These are phyloP conservation scores for Lodderomyces beijingensis DNA, from an alignment of 1,139 yeast genomes.

Conservation along the genomic window DNA sequence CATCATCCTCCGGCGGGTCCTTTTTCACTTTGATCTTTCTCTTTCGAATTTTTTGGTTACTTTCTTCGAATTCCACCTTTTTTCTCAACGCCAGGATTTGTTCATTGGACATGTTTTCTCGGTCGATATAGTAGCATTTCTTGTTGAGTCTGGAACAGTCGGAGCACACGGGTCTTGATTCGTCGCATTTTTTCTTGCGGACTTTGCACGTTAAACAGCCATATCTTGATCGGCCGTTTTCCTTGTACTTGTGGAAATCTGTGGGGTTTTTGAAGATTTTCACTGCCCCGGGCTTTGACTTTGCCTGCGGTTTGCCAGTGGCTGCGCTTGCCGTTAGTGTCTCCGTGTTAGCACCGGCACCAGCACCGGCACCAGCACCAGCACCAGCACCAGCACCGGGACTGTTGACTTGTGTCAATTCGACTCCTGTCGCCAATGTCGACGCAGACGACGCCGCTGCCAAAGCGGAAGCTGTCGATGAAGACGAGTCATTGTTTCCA, in stretches of 20 bases:
- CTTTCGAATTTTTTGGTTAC: slow-evolving; percentile 30
- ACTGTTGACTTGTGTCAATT: too few species aligned
- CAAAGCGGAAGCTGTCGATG: too few species aligned
- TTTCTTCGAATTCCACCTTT: slow-evolving; percentile 29
- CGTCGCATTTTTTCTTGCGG: slow-evolving; percentile 73
- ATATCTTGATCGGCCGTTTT: slow-evolving; percentile 36
- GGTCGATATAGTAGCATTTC: slow-evolving; percentile 44
- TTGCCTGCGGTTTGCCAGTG: background rate
- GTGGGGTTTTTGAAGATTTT: slow-evolving; percentile 10
- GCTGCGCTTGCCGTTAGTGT: too few species aligned
- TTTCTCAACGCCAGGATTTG: slow-evolving; percentile 21
- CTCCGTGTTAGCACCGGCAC: too few species aligned
- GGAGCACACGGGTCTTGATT: slow-evolving; percentile 52
- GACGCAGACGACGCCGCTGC: too few species aligned
- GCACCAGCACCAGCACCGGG: too few species aligned
- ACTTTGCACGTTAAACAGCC: slow-evolving; percentile 73
- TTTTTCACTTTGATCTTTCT: slow-evolving; percentile 19
- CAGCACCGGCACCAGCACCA: too few species aligned
- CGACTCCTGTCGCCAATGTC: too few species aligned
- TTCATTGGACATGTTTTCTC: slow-evolving; percentile 23
- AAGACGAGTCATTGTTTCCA: too few species aligned
- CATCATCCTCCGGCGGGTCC: too few species aligned
- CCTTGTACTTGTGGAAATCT: slow-evolving; percentile 12
- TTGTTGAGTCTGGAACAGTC: slow-evolving; percentile 55
- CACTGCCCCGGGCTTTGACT: background rate